Percentiles rank a stretch among this genome's conserved stretches.
Evolutionary conservation across 352 stramenopile genomes (phyloP).

Genomic region (Peronospora tabacina): DNA sequence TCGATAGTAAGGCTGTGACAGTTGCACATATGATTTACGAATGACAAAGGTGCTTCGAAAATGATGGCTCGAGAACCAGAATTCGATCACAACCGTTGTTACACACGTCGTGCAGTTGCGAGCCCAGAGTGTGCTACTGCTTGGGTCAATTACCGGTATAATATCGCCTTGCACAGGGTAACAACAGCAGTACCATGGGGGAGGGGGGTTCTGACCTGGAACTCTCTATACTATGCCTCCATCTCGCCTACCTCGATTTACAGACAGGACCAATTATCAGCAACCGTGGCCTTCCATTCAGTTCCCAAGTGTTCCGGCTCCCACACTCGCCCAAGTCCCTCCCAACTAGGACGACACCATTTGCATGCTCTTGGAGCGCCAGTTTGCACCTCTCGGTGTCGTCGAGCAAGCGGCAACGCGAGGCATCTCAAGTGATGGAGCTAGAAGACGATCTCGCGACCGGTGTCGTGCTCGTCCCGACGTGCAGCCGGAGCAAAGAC

Average conservation of each 20-base stretch:
- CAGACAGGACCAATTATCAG: background rate
- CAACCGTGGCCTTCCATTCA: conserved; percentile 22
- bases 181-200: background rate
- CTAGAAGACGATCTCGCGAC: conserved; percentile 27
- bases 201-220: no score
- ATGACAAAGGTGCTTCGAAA: no score
- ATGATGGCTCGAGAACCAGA: no score
- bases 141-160: background rate
- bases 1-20: no score
- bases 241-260: background rate
- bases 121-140: no score
- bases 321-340: no score
- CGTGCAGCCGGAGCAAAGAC: conserved; percentile 35
- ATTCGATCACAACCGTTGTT: no score
- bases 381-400: conserved; percentile 14
- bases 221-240: background rate
- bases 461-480: conserved; percentile 32
- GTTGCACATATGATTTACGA: no score
- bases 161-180: background rate
- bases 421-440: conserved; percentile 7
- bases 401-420: background rate
- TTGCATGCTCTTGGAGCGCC: conserved; percentile 18
- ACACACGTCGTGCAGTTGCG: no score
- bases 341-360: background rate
- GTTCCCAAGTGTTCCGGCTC: no score